Evolutionary conservation across 2,329 filamentous ascomycete genomes (phyloP).

Genomic region (Aaosphaeria pasadenensis): DNA sequence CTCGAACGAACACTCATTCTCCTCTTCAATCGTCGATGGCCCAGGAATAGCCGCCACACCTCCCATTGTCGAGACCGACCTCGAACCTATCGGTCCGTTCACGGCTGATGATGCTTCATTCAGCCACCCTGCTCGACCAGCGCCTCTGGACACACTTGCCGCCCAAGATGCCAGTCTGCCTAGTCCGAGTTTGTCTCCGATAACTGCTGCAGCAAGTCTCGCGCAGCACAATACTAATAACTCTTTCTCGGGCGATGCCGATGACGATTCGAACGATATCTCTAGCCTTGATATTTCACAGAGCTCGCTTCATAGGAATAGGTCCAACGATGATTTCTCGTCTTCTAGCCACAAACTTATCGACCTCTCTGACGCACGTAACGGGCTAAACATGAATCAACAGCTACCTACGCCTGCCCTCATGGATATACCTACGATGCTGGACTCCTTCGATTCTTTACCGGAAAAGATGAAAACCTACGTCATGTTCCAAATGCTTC

Average conservation of each 20-base stretch:
- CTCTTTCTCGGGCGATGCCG: slow-evolving; percentile 19
- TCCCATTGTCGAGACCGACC: slow-evolving; percentile 70
- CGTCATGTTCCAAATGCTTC: slow-evolving; percentile 93
- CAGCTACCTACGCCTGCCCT: slow-evolving; percentile 44
- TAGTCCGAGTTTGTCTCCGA: slow-evolving; percentile 88
- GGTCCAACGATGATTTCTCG: slow-evolving; percentile 3
- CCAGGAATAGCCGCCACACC: slow-evolving; percentile 67
- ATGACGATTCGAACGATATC: slow-evolving; percentile 32
- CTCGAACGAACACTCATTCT: slow-evolving; percentile 18
- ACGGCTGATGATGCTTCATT: slow-evolving; percentile 12
- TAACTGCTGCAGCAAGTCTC: slow-evolving; percentile 71
- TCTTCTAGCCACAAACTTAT: slow-evolving; percentile 12
- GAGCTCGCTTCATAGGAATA: slow-evolving; percentile 8
- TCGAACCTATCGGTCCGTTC: slow-evolving; percentile 57
- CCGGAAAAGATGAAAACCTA: slow-evolving; percentile 90
- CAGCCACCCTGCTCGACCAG: slow-evolving; percentile 34
- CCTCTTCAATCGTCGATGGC: slow-evolving; percentile 26
- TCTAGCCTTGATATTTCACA: slow-evolving; percentile 36
- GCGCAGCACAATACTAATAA: slow-evolving; percentile 36
- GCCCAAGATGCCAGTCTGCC: slow-evolving; percentile 89
- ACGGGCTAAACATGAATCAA: slow-evolving; percentile 21
- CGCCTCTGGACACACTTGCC: slow-evolving; percentile 64
- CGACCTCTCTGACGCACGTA: slow-evolving; percentile 14
- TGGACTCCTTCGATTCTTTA: slow-evolving; percentile 88
- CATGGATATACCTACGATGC: slow-evolving; percentile 78